Evolutionary conservation across 306 rosid species (phyloP).

Genomic region (Hippophae rhamnoides): DNA sequence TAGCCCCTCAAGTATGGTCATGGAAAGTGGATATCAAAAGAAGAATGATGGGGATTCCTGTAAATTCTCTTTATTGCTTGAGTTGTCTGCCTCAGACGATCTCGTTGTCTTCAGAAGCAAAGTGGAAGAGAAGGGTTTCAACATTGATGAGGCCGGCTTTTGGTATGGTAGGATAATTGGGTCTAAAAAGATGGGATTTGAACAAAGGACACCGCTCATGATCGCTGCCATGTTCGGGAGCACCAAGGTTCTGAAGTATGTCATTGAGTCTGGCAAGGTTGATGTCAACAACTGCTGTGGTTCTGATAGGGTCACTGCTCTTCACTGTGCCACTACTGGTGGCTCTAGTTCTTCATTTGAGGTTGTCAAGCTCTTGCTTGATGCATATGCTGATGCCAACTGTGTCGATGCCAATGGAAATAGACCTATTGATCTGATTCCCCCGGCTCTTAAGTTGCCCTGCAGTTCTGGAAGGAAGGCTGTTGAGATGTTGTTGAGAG

Average conservation of each 20-base stretch:
- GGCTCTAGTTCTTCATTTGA: constrained; percentile 53
- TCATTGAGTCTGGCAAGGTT: constrained; percentile 44
- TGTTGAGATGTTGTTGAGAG: constrained; percentile 64
- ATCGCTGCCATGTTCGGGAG: constrained; percentile 90
- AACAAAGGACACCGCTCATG: constrained; percentile 86
- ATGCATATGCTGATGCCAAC: constrained; percentile 56
- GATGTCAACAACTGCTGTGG: constrained; percentile 73
- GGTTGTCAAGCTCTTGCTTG: constrained; percentile 73
- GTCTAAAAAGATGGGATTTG: constrained; percentile 83
- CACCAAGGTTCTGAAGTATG: constrained; percentile 49
- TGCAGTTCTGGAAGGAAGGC: constrained; percentile 48
- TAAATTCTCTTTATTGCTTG: constrained; percentile 52
- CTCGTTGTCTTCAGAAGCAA: constrained; percentile 51
- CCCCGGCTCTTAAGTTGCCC: constrained; percentile 34
- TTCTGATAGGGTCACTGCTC: constrained; percentile 78
- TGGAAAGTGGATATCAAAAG: constrained; percentile 59
- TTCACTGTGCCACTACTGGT: constrained; percentile 84
- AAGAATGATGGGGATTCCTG: constrained; percentile 25
- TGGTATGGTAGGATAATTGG: constrained; percentile 95
- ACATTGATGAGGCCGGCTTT: constrained; percentile 49
- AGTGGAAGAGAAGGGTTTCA: constrained; percentile 61
- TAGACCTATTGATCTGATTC: constrained; percentile 58
- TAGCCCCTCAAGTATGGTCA: constrained; percentile 32
- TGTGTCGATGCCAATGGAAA: constrained; percentile 45
- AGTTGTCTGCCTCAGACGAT: constrained; percentile 74